These are phyloP conservation scores for Rugosomyces carneus DNA, from an alignment of 1,284 basidiomycete species.

Conservation along the genomic window DNA sequence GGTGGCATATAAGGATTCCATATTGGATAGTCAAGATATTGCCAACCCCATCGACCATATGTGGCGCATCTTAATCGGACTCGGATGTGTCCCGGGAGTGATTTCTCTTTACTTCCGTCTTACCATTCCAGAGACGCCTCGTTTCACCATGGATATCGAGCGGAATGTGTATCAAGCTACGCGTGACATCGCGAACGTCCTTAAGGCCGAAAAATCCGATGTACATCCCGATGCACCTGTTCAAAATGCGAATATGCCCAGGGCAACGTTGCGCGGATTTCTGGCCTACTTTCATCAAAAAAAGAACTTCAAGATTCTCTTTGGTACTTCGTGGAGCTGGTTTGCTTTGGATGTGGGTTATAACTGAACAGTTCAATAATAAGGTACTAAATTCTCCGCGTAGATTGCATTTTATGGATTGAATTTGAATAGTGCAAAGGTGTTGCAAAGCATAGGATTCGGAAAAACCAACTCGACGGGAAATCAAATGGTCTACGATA, in stretches of 20 bases:
- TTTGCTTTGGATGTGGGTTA: slow-evolving; percentile 67
- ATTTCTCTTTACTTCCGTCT: slow-evolving; percentile 74
- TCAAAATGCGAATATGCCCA: slow-evolving; percentile 58
- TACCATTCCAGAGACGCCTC: slow-evolving; percentile 73
- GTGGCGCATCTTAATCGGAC: slow-evolving; percentile 69
- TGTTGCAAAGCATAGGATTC: slow-evolving; percentile 53
- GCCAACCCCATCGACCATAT: slow-evolving; percentile 47
- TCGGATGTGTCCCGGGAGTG: slow-evolving; percentile 62
- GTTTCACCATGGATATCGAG: slow-evolving; percentile 89
- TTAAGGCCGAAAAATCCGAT: slow-evolving; percentile 45
- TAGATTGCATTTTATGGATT: slow-evolving; percentile 82
- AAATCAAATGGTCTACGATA: slow-evolving; percentile 38
- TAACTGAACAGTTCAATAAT: slow-evolving; percentile 1
- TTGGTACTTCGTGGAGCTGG: slow-evolving; percentile 66
- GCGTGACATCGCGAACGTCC: slow-evolving; percentile 60
- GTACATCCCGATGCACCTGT: slow-evolving; percentile 52
- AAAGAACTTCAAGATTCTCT: slow-evolving; percentile 59
- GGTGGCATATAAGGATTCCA: slow-evolving; percentile 59
- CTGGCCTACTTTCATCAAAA: slow-evolving; percentile 51
- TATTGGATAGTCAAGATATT: slow-evolving; percentile 42
- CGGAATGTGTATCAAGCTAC: slow-evolving; percentile 73
- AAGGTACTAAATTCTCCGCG: slow-evolving; percentile 11
- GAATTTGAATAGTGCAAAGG: slow-evolving; percentile 72
- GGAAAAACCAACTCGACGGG: slow-evolving; percentile 36
- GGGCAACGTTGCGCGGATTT: slow-evolving; percentile 64